Evolutionary conservation across 179 eudicot genomes (phyloP), one percentile per base, ranked within the genome.

Genomic region (Heliamphora pulchella): DNA sequence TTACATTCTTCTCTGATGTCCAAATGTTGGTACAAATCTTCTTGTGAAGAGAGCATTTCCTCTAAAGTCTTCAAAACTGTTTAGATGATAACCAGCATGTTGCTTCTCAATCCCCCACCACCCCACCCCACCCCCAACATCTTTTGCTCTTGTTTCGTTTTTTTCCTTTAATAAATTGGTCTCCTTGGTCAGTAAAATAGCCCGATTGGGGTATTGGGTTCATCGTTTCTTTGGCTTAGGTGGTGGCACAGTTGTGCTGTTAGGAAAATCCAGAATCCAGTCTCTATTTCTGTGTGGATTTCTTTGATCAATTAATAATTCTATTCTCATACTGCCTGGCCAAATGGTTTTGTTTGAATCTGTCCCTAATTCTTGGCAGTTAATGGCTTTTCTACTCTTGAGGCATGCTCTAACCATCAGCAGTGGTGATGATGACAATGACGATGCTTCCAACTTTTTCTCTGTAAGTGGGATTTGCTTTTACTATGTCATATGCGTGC

Each of bases 321-420:
- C 43, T 17, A 13, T 41, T 53, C 59, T 58, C 68, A 8, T 55
- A 4, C 58, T 59, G 14, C 50, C 51, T 46, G 43, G 67, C 44
- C 68, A 31, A 74, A 10, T 39, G 11, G 13, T 53, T 50, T 50
- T 63, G 41, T 73, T 80, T 9, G 50, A 55, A 58, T n/a, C 6
- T 47, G 44, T 39, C 48, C 66, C 15, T 69, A 54, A 82, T 67
- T 80, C 43, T 70, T 82, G 83, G 81, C 91, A 93, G 98, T 80
- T 93, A 79, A 84, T 93, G 92, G 93, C 93, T 62, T 87, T 93
- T 84, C 85, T 93, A 62, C 91, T 93, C 65, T 80, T 93, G 86
- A 93, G 97, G 87, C 98, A 93, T 86, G 94, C 97, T 79, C 85
- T 93, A 43, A 79, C 83, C 55, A 83, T 91, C 43, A 82, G 93